Conservation (phyloP, 768 basidiomycete genomes). For the Psilocybe azurescens region DNA sequence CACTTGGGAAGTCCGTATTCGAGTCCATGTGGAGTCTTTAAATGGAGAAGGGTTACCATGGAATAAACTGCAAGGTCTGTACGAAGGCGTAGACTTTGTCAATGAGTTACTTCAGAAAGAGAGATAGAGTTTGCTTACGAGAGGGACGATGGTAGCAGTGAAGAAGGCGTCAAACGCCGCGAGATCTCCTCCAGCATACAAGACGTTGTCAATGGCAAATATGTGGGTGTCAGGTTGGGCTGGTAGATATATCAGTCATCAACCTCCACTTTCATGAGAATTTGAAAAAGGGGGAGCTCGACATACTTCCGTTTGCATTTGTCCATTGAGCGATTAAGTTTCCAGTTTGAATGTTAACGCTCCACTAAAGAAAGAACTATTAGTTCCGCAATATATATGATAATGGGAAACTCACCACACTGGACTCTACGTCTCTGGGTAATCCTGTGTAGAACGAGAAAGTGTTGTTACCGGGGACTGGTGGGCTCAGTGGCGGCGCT, state of each 20-base stretch:
- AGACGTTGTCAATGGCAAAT: constrained; percentile 5
- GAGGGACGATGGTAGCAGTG: neutral
- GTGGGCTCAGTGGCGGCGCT: constrained; percentile 14
- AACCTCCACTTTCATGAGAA: neutral
- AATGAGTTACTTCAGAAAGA: neutral
- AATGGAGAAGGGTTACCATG: neutral
- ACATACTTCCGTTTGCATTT: constrained; percentile 19
- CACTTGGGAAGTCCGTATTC: neutral
- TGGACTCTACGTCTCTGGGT: constrained; percentile 15
- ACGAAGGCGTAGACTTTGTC: neutral
- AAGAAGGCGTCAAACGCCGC: constrained; percentile 6
- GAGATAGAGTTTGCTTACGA: constrained; percentile 6
- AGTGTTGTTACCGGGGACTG: constrained; percentile 14
- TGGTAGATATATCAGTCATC: neutral
- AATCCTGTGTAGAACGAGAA: constrained; percentile 10
- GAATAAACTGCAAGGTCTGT: constrained; percentile 7
- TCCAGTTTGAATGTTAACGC: constrained; percentile 15
- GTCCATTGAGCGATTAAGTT: constrained; percentile 18
- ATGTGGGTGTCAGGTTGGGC: constrained; percentile 10
- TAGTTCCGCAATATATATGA: neutral
- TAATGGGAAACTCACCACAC: constrained; percentile 10
- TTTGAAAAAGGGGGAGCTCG: too few relatives aligned
- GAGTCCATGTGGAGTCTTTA: neutral
- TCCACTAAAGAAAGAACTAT: constrained; percentile 16
- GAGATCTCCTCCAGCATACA: constrained; percentile 20